Base-by-base conservation (phyloP, 2,329 filamentous ascomycete genomes). In the Trichoderma arundinaceum region DNA sequence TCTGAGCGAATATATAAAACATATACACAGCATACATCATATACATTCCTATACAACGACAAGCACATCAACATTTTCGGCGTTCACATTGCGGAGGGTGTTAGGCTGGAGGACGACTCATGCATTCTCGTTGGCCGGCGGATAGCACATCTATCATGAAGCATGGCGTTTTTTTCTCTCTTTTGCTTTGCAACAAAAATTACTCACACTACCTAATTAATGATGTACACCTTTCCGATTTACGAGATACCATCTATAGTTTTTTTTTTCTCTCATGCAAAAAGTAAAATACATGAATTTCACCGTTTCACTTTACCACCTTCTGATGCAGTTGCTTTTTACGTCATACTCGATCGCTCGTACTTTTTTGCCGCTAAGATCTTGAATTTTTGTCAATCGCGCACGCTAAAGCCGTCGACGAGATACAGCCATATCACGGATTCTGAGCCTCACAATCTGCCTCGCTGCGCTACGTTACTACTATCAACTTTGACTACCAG, bases 1-100 rank as follows among this genome's bases (percentile, higher is more conserved):
- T 79, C 44, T 79, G 69, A 65, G 65, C n/a, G 7, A 44, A n/a
- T 39, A 46, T 7, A 39, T 6, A 1, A 44, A n/a, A 7, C 17
- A 2, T 32, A 72, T 12, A 64, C 17, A 33, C 7, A 10, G 32
- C 32, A 33, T 38, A 33, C 46, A 28, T 1, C 46, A 32, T 32
- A 7, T 17, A 9, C 17, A 44, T 15, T 7, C 35, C 72, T 7
- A 62, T 19, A 22, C 6, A 13, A 33, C 35, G 52, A 64, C 41
- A 19, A 48, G 10, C 15, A 38, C 15, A 38, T 44, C 28, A 35
- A 7, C 43, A 39, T 9, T 15, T 44, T 46, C 5, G 38, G 32
- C 41, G 49, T 46, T 38, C 19, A 44, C 19, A n/a, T 39, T 10
- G 19, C 35, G 56, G 56, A 59, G 33, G 54, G 17, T 6, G 17